Evolutionary conservation across 768 basidiomycete genomes (phyloP), one percentile per base, ranked within the genome.

Genomic region (Suillus subluteus): DNA sequence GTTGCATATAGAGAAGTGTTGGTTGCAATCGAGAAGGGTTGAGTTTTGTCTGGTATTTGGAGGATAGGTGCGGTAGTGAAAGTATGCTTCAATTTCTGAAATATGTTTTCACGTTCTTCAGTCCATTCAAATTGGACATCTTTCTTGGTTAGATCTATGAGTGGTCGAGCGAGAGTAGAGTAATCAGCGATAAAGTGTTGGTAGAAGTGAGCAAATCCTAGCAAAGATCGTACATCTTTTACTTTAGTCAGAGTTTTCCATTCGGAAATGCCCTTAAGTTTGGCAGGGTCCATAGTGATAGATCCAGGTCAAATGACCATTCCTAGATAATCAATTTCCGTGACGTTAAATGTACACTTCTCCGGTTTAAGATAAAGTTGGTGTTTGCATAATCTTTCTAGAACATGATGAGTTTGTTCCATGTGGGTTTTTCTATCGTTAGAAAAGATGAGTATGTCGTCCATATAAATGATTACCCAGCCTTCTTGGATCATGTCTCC

Each of bases 171-270:
- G 18, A 78, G 70, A 0, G 64, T 21, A 0, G 77, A 70, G 64
- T 72, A 82, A 18, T 71, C 62, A 7, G 66, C 50, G 16, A 79
- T 77, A 62, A 79, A 79, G 0, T 65, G 67, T 2, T 73, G 41
- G 58, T 79, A 79, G 61, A 78, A 79, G 64, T 77, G 78, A 6
- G 62, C 64, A 23, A 79, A 75, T 1, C 76, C 73, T 0, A 79
- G 44, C 63, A 79, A 79, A 4, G 48, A 48, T 23, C n/a, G 8
- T 8, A 46, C 44, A n/a, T 46, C 44, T 4, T 46, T 46, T 0
- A 46, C 44, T n/a, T 44, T 44, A 3, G 18, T 44, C 2, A 18
- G 44, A 46, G 44, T 46, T 2, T n/a, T 46, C 44, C 44, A 46
- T 46, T 46, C 21, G 9, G 44, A 46, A 9, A 46, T 46, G 11